Conservation (phyloP, 306 rosid species). For the Lathyrus aphaca region DNA sequence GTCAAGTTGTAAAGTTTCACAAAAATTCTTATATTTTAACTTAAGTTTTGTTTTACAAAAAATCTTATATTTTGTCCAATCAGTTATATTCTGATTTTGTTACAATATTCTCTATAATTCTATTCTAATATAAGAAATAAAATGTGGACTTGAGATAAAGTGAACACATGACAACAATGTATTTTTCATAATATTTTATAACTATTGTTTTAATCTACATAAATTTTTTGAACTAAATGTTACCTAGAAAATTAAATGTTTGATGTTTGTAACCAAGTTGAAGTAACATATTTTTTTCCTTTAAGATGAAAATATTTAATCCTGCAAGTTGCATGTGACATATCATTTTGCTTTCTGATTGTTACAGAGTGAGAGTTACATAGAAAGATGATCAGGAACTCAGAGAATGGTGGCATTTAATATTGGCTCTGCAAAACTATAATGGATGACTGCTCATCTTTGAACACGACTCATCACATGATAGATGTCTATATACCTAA, state of each 20-base stretch:
- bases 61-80: too few relatives aligned
- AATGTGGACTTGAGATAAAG: too few relatives aligned
- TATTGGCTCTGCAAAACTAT: neutral
- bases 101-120: too few relatives aligned
- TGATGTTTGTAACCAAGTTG: neutral
- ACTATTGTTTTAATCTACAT: too few relatives aligned
- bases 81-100: too few relatives aligned
- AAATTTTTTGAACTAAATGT: neutral
- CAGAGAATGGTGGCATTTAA: conserved; percentile 29
- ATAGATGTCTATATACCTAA: conserved; percentile 20
- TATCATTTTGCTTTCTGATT: conserved; percentile 18
- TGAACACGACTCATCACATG: conserved; percentile 32
- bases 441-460: conserved; percentile 16
- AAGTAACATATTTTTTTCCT: conserved; percentile 8
- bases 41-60: too few relatives aligned
- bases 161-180: too few relatives aligned
- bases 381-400: conserved; percentile 12
- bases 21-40: too few relatives aligned
- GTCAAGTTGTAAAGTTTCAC: too few relatives aligned
- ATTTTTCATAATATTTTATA: too few relatives aligned
- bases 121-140: too few relatives aligned
- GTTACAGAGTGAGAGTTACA: conserved; percentile 14
- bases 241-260: neutral
- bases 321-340: neutral
- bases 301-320: neutral